phyloP scores from a whole-genome alignment of 2,329 filamentous ascomycete species.

The Fusarium odoratissimum region DNA sequence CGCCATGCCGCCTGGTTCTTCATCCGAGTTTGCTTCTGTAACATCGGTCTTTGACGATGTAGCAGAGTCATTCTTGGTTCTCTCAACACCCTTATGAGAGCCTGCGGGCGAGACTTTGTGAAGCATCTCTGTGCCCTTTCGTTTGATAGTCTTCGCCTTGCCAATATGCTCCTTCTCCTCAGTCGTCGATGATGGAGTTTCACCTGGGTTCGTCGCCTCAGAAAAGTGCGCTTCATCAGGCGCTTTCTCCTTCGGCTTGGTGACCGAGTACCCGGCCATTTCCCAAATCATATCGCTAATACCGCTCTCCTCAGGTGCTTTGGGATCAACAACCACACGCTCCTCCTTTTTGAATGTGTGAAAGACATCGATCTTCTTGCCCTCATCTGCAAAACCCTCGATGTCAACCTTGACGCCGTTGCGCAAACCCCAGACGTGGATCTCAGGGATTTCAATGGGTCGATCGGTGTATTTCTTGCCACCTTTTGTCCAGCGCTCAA shows the following conservation, averaged over 20 bases:
- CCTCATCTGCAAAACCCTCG: conserved; percentile 88
- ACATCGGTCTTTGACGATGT: conserved; percentile 32
- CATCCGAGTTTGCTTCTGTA: conserved; percentile 46
- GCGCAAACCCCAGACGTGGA: conserved; percentile 89
- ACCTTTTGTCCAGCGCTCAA: conserved; percentile 82
- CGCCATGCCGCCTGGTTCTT: conserved; percentile 72
- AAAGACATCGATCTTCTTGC: conserved; percentile 84
- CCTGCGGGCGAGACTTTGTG: conserved; percentile 45
- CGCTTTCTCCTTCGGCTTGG: conserved; percentile 50
- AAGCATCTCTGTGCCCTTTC: conserved; percentile 50
- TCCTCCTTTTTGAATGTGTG: conserved; percentile 84
- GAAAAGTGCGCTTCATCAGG: conserved; percentile 52
- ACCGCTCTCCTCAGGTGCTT: conserved; percentile 61
- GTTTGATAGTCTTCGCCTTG: conserved; percentile 41
- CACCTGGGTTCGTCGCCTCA: conserved; percentile 44
- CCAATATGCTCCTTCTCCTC: conserved; percentile 19
- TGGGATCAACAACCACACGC: conserved; percentile 73
- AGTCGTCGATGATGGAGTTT: conserved; percentile 1
- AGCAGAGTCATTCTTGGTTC: conserved; percentile 37
- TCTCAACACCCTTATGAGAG: conserved; percentile 33
- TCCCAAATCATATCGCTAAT: conserved; percentile 65
- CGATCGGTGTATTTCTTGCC: conserved; percentile 85
- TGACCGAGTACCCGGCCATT: conserved; percentile 57
- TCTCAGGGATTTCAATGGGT: conserved; percentile 84
- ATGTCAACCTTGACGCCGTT: conserved; percentile 89